Evolutionary conservation across 2,329 filamentous ascomycete species (phyloP), one percentile per base, ranked within the genome.

Genomic region (Cladobotryum mycophilum): DNA sequence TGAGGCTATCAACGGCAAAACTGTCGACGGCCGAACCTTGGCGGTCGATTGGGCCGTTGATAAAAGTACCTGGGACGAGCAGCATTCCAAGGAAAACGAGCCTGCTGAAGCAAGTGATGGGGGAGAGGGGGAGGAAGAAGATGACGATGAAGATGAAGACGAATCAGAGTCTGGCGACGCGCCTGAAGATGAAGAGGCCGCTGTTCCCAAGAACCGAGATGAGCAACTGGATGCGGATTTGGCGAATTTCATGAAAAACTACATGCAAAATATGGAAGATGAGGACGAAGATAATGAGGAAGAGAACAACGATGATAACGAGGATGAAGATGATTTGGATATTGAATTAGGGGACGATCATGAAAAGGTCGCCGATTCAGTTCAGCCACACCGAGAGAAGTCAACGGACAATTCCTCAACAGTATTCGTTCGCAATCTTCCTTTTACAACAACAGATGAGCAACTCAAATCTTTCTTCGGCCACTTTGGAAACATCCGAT

Each of bases 21-120:
- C 87, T 54, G 78, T 99, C 17, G 91, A 96, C 65, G 93, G 91
- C 2, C 81, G 93, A 61, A 86, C 85, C 8, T 70, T 99, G 54
- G 93, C 92, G 25, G 93, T 99, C 6, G 93, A 99, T 70, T 99
- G 89, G 89, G 92, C 95, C 33, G 90, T 97, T 3, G 89, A 96
- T 54, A 96, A 95, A 72, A 79, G 85, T 40, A 83, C 85, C 6
- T 99, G 89, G 89, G 80, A 91, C 55, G 77, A 82, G 54, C 75
- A 83, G 56, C 76, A 82, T 30, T 60, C 64, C 2, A 65, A 65
- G 2, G 67, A 71, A 5, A 61, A 44, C 12, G 60, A 59, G 3
- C 17, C 17, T 4, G 56, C 58, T 5, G 67, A 69, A 13, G 67
- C 67, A 13, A 66, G 67, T n/a, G 65, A 67, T 7, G 69, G 65